These are phyloP conservation scores for Crassisporium funariophilum DNA, from an alignment of 768 basidiomycete species.

Conservation along the genomic window DNA sequence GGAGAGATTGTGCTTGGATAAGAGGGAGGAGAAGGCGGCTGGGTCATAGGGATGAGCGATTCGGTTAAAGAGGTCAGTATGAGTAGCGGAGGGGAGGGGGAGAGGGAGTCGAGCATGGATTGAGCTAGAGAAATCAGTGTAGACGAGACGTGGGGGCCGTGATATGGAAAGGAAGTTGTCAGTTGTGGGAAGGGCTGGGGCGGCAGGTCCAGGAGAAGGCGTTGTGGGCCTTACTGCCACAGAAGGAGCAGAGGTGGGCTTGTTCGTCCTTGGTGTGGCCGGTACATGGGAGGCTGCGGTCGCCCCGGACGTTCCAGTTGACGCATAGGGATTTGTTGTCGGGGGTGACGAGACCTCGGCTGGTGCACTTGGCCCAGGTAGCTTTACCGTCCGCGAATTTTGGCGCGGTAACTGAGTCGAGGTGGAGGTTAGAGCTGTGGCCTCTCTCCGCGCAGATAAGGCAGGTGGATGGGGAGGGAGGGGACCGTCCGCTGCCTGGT, in stretches of 20 bases:
- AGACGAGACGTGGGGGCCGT: background rate
- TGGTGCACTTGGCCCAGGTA: background rate
- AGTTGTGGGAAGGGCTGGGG: background rate
- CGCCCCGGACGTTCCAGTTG: background rate
- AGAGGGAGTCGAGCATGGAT: background rate
- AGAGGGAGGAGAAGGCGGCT: conserved; percentile 11
- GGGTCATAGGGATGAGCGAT: conserved; percentile 21
- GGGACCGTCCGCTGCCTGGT: background rate
- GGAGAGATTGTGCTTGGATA: conserved; percentile 8
- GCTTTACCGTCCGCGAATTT: background rate
- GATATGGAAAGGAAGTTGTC: background rate
- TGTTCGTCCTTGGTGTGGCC: background rate
- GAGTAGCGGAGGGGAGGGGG: background rate
- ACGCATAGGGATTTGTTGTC: background rate
- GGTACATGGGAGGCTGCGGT: background rate
- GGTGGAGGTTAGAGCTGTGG: background rate
- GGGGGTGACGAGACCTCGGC: background rate
- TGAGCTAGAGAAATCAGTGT: background rate
- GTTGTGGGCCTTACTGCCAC: background rate
- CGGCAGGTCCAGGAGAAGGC: background rate
- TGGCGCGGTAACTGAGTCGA: background rate
- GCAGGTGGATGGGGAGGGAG: background rate
- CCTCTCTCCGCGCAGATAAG: background rate
- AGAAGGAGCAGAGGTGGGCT: conserved; percentile 1
- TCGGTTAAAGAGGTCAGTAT: background rate